phyloP scores from a whole-genome alignment of 1,284 basidiomycete genomes.

The Apiotrichum mycotoxinovorans region DNA sequence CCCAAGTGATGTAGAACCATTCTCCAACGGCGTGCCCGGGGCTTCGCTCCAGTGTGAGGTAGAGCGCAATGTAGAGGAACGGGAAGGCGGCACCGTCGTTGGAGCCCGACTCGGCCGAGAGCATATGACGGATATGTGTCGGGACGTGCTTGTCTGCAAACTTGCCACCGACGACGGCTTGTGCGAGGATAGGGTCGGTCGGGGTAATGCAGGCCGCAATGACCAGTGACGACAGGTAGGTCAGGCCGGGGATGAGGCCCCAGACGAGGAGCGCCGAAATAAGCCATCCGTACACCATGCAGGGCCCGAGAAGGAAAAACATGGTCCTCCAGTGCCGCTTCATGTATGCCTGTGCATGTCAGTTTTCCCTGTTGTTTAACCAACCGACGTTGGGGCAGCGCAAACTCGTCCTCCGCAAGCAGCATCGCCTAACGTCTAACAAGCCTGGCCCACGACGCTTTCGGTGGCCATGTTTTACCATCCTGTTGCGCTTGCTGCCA shows the following conservation, averaged over 20 bases:
- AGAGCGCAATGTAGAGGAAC: conserved; percentile 85
- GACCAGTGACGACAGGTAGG: conserved; percentile 79
- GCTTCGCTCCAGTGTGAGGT: conserved; percentile 70
- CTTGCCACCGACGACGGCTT: conserved; percentile 82
- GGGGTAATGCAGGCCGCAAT: conserved; percentile 93
- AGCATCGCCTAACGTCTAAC: no score
- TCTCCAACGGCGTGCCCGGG: conserved; percentile 63
- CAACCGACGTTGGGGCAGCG: background rate
- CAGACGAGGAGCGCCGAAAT: conserved; percentile 82
- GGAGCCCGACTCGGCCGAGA: conserved; percentile 87
- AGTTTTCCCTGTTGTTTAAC: background rate
- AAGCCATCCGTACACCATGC: conserved; percentile 85
- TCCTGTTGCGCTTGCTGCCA: background rate
- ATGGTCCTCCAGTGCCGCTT: conserved; percentile 84
- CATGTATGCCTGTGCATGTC: conserved; percentile 65
- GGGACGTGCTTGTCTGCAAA: conserved; percentile 99
- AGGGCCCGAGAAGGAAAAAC: conserved; percentile 77
- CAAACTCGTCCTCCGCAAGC: no score
- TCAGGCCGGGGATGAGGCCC: conserved; percentile 78
- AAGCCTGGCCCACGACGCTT: background rate
- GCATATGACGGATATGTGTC: conserved; percentile 84
- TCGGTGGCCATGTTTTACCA: no score
- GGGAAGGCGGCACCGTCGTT: conserved; percentile 96
- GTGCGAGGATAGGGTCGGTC: conserved; percentile 72
- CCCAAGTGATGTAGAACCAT: conserved; percentile 71